Conservation (phyloP, 768 basidiomycete genomes). For the Tephrocybe rancida region DNA sequence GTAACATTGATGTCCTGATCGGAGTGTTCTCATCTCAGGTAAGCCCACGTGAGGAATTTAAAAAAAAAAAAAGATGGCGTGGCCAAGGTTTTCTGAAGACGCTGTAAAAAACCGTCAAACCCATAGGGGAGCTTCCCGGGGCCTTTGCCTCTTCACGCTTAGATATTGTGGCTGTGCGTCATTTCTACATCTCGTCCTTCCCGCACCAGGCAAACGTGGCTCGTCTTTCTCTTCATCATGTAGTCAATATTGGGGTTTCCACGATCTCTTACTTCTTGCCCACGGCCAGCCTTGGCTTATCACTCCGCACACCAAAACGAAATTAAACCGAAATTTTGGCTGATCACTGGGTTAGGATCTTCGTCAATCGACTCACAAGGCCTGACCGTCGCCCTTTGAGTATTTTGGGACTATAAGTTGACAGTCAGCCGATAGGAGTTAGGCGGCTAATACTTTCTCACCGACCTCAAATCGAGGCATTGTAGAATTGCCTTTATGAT, state of each 20-base stretch:
- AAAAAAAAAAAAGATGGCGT: conserved; percentile 19
- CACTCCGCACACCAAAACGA: not conserved
- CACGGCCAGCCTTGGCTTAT: conserved; percentile 34
- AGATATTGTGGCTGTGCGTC: conserved; percentile 54
- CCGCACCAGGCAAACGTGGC: not conserved
- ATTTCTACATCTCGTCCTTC: conserved; percentile 15
- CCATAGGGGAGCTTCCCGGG: no score
- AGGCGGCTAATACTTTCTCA: conserved; percentile 59
- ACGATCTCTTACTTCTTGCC: conserved; percentile 62
- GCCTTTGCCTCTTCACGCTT: conserved; percentile 53
- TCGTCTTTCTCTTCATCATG: conserved; percentile 15
- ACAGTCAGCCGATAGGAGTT: conserved; percentile 38
- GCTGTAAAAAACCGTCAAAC: no score
- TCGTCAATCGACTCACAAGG: not conserved
- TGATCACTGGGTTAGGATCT: conserved; percentile 44
- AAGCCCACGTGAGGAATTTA: no score
- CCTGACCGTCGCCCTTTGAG: conserved; percentile 43
- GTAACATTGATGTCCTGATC: no score
- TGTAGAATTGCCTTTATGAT: conserved; percentile 59
- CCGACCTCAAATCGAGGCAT: conserved; percentile 59
- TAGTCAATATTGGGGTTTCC: conserved; percentile 58
- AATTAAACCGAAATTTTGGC: conserved; percentile 23
- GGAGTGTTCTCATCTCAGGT: no score
- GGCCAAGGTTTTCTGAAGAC: no score
- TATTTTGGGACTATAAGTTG: not conserved